Conservation (phyloP, 2,329 filamentous ascomycete species). For the Onygenales sp. region DNA sequence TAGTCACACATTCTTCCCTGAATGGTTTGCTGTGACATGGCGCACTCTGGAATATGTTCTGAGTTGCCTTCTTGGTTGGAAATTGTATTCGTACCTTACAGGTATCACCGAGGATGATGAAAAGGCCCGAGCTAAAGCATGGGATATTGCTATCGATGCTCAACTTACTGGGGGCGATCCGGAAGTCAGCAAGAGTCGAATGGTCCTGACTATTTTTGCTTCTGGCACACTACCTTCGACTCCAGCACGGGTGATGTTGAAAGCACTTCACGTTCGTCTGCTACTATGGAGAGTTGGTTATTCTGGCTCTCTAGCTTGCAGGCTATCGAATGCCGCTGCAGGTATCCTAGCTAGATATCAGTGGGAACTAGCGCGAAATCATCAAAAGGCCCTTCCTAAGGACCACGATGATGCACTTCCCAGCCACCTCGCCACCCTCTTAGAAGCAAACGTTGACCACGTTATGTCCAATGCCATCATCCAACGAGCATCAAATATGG, state of each 20-base stretch:
- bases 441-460: constrained; percentile 71
- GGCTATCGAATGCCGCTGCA: constrained; percentile 58
- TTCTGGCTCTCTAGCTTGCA: constrained; percentile 54
- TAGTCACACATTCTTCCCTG: constrained; percentile 73
- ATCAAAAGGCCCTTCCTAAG: constrained; percentile 39
- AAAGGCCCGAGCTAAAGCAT: constrained; percentile 75
- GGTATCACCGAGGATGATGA: constrained; percentile 79
- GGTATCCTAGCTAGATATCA: constrained; percentile 63
- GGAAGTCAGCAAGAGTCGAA: constrained; percentile 77
- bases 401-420: constrained; percentile 59
- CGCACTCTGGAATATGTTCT: constrained; percentile 77
- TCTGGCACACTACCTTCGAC: constrained; percentile 80
- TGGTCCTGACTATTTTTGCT: constrained; percentile 77
- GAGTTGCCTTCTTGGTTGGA: constrained; percentile 66
- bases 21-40: constrained; percentile 67
- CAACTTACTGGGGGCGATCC: constrained; percentile 84
- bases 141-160: constrained; percentile 86
- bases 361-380: constrained; percentile 70
- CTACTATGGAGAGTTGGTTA: constrained; percentile 71
- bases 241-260: constrained; percentile 76
- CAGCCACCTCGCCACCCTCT: constrained; percentile 62
- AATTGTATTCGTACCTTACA: constrained; percentile 68
- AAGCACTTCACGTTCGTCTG: constrained; percentile 83
- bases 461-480: constrained; percentile 70
- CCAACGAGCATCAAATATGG: constrained; percentile 79